A percentile compares a stretch with the other conserved stretches of the same genome.
phyloP scores from a whole-genome alignment of 2,329 filamentous ascomycete species.

The Xylariaceae sp. region DNA sequence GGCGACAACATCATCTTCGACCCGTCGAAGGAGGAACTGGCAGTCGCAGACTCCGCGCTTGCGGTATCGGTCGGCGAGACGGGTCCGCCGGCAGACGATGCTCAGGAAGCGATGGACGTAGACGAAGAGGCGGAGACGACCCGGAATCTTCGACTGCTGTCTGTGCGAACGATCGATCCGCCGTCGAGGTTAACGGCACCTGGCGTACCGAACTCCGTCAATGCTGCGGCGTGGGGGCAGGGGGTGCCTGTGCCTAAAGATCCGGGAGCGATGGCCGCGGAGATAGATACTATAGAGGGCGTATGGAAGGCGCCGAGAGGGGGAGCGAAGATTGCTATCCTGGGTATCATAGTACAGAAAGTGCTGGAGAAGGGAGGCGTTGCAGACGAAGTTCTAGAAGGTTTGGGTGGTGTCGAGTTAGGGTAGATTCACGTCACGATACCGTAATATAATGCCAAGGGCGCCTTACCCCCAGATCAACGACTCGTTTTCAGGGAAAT shows the following conservation, averaged over 20 bases:
- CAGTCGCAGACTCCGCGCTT: slow-evolving; percentile 86
- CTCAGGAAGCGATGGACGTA: slow-evolving; percentile 38
- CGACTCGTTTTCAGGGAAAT: background rate
- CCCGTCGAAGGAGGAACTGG: slow-evolving; percentile 86
- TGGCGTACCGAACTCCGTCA: slow-evolving; percentile 67
- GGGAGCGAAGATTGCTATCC: slow-evolving; percentile 73
- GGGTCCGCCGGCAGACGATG: slow-evolving; percentile 21
- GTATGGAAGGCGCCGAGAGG: slow-evolving; percentile 88
- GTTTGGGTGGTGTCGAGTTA: slow-evolving; percentile 75
- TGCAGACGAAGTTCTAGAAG: slow-evolving; percentile 82
- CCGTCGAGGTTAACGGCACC: slow-evolving; percentile 73
- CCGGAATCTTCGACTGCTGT: slow-evolving; percentile 61
- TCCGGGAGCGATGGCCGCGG: slow-evolving; percentile 45
- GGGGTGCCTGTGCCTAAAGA: slow-evolving; percentile 43
- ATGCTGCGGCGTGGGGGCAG: slow-evolving; percentile 54
- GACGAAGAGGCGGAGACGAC: slow-evolving; percentile 26
- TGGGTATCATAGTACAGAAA: slow-evolving; percentile 75
- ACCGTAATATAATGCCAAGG: slow-evolving; percentile 16
- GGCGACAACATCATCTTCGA: slow-evolving; percentile 93
- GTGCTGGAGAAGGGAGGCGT: slow-evolving; percentile 78
- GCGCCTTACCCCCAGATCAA: slow-evolving; percentile 4
- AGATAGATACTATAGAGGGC: slow-evolving; percentile 64
- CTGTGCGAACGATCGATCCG: slow-evolving; percentile 74
- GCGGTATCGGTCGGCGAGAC: slow-evolving; percentile 75
- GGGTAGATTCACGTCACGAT: slow-evolving; percentile 32